phyloP scores from a whole-genome alignment of 148 eudicot species.

The Heliamphora exappendiculata region DNA sequence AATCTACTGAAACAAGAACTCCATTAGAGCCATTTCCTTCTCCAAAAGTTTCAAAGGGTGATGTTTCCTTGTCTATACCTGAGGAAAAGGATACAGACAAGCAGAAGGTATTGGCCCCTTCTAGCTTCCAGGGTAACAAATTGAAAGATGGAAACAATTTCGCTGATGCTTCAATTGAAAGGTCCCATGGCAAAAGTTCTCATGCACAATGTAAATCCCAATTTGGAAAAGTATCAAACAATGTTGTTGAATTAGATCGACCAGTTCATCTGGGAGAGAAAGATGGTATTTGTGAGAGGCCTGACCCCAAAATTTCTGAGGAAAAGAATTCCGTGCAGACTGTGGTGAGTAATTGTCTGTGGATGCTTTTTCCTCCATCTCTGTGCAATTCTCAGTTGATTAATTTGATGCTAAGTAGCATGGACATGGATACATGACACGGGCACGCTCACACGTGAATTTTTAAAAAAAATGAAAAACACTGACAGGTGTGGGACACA shows the following conservation, averaged over 20 bases:
- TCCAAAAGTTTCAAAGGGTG: constrained; percentile 35
- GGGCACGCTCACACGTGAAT: no score
- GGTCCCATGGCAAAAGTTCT: constrained; percentile 36
- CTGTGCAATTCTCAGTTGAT: not conserved
- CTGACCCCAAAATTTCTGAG: constrained; percentile 58
- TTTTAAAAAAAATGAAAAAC: no score
- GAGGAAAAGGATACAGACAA: constrained; percentile 33
- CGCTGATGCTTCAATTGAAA: constrained; percentile 31
- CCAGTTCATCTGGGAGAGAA: constrained; percentile 49
- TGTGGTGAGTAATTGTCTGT: constrained; percentile 44
- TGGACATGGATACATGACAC: no score
- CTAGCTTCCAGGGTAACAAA: constrained; percentile 39
- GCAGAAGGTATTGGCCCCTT: constrained; percentile 28
- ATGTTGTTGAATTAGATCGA: constrained; percentile 30
- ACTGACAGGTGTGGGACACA: no score
- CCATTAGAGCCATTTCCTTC: constrained; percentile 24
- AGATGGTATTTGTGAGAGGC: constrained; percentile 44
- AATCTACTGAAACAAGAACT: constrained; percentile 34
- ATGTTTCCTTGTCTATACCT: constrained; percentile 20
- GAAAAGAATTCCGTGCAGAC: constrained; percentile 44
- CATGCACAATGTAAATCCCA: constrained; percentile 36
- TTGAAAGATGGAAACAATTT: constrained; percentile 40
- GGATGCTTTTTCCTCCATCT: not conserved
- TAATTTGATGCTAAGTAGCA: no score
- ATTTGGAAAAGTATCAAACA: constrained; percentile 26